Evolutionary conservation across 2,329 filamentous ascomycete species (phyloP), one percentile per base, ranked within the genome.

Genomic region (Talaromyces funiculosus): DNA sequence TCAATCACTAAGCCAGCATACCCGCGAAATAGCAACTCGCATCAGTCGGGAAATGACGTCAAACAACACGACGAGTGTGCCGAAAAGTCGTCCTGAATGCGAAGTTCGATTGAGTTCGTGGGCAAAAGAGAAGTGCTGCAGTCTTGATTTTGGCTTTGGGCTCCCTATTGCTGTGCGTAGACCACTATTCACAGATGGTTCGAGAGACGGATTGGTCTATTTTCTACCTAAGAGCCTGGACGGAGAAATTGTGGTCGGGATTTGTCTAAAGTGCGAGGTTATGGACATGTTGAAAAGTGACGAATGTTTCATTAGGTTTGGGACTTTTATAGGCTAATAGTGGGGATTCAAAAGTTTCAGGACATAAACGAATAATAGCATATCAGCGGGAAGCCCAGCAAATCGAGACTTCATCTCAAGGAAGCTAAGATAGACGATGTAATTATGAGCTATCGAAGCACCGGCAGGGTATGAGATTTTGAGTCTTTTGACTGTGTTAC

Each of bases 71-170:
- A 45, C 16, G 63, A 81, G 3, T 6, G 62, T 0, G 64, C 77
- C 73, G 0, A 68, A 64, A 3, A 57, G 79, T 2, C 72, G 80
- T 31, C 63, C 72, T 0, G 67, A 75, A 0, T 68, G 66, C 0
- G 81, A 84, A 40, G 68, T 85, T 3, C 78, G 80, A 73, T 62
- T 85, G 5, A 84, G 80, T 61, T 85, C 82, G 0, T 86, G 82
- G 83, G 75, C 77, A 0, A 80, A 81, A 56, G 67, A 81, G 2
- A 68, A 76, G 3, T 73, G 71, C 16, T 81, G 80, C 63, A 68
- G 75, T 0, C 68, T 79, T 5, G 79, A 83, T 47, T 85, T 85
- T 1, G 77, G 75, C 0, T 63, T 84, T 2, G 82, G 82, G 0
- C 71, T 64, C 18, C 79, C 82, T 0, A 75, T 76, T 59, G 73